These are phyloP conservation scores for Monosporozyma solicola DNA, from an alignment of 805 yeast species.

Conservation along the genomic window DNA sequence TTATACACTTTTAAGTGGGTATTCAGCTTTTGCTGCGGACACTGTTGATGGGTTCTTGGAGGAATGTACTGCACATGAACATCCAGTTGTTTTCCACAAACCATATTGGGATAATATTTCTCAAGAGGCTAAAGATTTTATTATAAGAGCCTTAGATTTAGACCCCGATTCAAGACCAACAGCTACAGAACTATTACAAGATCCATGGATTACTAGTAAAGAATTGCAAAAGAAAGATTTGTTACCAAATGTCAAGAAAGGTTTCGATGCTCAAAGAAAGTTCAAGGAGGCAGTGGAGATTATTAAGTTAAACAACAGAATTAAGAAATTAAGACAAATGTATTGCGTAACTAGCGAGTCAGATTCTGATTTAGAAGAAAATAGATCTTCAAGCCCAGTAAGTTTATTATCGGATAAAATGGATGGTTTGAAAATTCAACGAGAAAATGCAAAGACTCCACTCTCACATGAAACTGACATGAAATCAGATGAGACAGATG, in stretches of 20 bases:
- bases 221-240: slow-evolving; percentile 48
- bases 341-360: slow-evolving; percentile 40
- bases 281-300: slow-evolving; percentile 79
- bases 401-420: neutral
- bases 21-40: slow-evolving; percentile 85
- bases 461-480: neutral
- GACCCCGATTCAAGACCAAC: slow-evolving; percentile 65
- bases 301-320: slow-evolving; percentile 70
- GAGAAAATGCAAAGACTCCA: neutral
- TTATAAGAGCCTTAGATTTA: slow-evolving; percentile 57
- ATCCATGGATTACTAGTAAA: slow-evolving; percentile 63
- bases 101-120: slow-evolving; percentile 82
- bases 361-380: slow-evolving; percentile 25
- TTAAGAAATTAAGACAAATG: slow-evolving; percentile 55
- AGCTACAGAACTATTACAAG: slow-evolving; percentile 50
- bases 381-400: slow-evolving; percentile 5
- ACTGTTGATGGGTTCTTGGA: slow-evolving; percentile 68
- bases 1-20: slow-evolving; percentile 83
- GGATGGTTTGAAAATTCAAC: neutral
- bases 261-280: slow-evolving; percentile 75
- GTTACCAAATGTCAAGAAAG: slow-evolving; percentile 69
- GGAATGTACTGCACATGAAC: slow-evolving; percentile 62
- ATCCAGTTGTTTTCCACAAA: slow-evolving; percentile 72
- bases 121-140: slow-evolving; percentile 70
- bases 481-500: slow-evolving; percentile 2